Evolutionary conservation across 805 yeast genomes (phyloP).

Genomic region (Candida xyloterini): DNA sequence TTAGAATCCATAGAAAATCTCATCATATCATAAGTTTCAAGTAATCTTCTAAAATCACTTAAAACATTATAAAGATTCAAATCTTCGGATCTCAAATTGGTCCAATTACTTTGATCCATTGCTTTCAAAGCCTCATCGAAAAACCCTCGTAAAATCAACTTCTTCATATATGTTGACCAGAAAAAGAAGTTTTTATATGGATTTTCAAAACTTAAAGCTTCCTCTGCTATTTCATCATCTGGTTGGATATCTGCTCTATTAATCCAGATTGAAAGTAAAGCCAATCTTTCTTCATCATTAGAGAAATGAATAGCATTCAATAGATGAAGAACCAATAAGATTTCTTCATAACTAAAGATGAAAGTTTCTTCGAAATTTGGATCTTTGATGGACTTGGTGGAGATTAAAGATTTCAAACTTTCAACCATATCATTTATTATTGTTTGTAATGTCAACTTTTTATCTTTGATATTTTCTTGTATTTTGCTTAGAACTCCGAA

Average conservation of each 20-base stretch:
- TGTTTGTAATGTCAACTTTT: constrained; percentile 34
- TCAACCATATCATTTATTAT: constrained; percentile 28
- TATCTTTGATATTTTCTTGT: constrained; percentile 37
- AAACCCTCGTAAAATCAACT: constrained; percentile 58
- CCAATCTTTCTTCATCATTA: constrained; percentile 40
- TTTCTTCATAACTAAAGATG: constrained; percentile 36
- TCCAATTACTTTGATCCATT: constrained; percentile 42
- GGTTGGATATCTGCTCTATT: constrained; percentile 71
- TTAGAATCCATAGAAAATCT: constrained; percentile 36
- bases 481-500: constrained; percentile 32
- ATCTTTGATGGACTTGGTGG: constrained; percentile 24
- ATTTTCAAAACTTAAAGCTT: constrained; percentile 38
- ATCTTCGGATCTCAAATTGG: constrained; percentile 33
- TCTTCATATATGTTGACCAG: constrained; percentile 60
- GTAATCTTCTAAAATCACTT: constrained; percentile 38
- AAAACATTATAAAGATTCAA: constrained; percentile 36
- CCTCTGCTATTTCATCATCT: constrained; percentile 46
- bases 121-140: constrained; percentile 53
- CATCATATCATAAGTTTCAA: constrained; percentile 39
- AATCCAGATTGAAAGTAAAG: constrained; percentile 55
- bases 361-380: constrained; percentile 17
- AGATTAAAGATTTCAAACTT: constrained; percentile 32
- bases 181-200: constrained; percentile 52
- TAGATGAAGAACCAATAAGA: constrained; percentile 54
- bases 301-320: constrained; percentile 51